These are phyloP conservation scores for Dictyostelium purpureum DNA, from an alignment of 78 protist species.

Conservation along the genomic window DNA sequence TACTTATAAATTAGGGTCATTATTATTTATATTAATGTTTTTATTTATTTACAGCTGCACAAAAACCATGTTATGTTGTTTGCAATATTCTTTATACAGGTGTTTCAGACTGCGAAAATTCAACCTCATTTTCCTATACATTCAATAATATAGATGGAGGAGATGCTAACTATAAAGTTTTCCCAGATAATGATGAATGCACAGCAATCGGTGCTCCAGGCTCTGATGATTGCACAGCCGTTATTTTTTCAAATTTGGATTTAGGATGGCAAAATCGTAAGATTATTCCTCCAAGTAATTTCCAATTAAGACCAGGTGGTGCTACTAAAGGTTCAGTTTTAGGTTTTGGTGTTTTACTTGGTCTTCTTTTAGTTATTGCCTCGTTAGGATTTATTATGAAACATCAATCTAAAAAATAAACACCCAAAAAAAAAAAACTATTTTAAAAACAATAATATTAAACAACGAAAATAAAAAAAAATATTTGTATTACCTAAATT, in stretches of 20 bases:
- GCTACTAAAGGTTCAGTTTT: slow-evolving; percentile 7
- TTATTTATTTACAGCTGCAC: not conserved
- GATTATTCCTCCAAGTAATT: too few relatives aligned
- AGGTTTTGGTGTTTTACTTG: slow-evolving; percentile 58
- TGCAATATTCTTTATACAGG: not conserved
- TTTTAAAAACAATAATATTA: too few relatives aligned
- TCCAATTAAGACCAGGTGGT: slow-evolving; percentile 67
- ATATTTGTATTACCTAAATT: too few relatives aligned
- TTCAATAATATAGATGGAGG: not conserved
- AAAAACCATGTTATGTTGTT: not conserved
- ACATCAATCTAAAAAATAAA: slow-evolving; percentile 24
- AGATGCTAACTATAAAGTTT: too few relatives aligned
- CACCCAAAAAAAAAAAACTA: too few relatives aligned
- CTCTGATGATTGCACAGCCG: too few relatives aligned
- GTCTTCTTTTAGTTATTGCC: slow-evolving; percentile 2
- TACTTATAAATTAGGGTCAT: too few relatives aligned
- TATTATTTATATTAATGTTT: too few relatives aligned
- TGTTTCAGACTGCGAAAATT: not conserved
- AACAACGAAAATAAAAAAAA: too few relatives aligned
- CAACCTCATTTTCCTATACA: not conserved
- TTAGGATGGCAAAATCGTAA: not conserved
- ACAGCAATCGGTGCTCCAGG: too few relatives aligned
- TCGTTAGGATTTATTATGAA: slow-evolving; percentile 47
- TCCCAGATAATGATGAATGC: too few relatives aligned
- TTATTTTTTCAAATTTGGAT: too few relatives aligned